A percentile compares a stretch with the other conserved stretches of the same genome.
These are phyloP conservation scores for Heterobasidion irregulare DNA, from an alignment of 1,284 basidiomycete genomes.

Conservation along the genomic window DNA sequence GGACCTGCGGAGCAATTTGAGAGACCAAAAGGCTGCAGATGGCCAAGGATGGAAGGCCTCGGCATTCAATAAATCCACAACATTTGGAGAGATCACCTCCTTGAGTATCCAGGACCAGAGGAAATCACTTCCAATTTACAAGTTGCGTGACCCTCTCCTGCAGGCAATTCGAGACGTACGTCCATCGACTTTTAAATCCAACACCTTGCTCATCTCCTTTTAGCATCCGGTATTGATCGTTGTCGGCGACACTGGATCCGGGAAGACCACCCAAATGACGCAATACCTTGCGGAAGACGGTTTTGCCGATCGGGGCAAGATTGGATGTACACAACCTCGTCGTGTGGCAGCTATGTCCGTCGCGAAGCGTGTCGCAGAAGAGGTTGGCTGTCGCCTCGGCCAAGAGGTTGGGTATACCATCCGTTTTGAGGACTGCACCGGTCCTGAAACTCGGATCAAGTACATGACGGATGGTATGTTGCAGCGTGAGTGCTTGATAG, in stretches of 20 bases:
- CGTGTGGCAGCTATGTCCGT: conserved; percentile 99
- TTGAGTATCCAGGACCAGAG: conserved; percentile 94
- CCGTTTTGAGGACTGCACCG: conserved; percentile 98
- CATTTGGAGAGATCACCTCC: conserved; percentile 87
- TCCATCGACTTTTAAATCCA: conserved; percentile 12
- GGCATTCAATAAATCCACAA: conserved; percentile 95
- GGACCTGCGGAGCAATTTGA: conserved; percentile 79
- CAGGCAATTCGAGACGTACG: conserved; percentile 85
- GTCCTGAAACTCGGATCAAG: conserved; percentile 97
- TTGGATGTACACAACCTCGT: conserved; percentile 97
- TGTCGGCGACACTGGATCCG: conserved; percentile 82
- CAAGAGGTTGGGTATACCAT: conserved; percentile 98
- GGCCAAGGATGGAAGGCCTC: conserved; percentile 89
- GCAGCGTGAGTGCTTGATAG: conserved; percentile 92
- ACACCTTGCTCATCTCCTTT: conserved; percentile 17
- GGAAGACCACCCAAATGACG: conserved; percentile 79
- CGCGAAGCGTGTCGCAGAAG: conserved; percentile 96
- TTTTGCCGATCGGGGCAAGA: conserved; percentile 74
- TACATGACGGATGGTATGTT: conserved; percentile 99
- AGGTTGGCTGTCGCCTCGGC: conserved; percentile 93
- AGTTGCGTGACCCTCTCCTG: conserved; percentile 87
- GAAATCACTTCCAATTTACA: conserved; percentile 89
- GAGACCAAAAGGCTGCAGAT: conserved; percentile 77
- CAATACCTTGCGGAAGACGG: conserved; percentile 76
- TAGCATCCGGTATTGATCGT: conserved; percentile 90